phyloP scores from a whole-genome alignment of 139 green algal genomes.

The Picochlorum sp. region DNA sequence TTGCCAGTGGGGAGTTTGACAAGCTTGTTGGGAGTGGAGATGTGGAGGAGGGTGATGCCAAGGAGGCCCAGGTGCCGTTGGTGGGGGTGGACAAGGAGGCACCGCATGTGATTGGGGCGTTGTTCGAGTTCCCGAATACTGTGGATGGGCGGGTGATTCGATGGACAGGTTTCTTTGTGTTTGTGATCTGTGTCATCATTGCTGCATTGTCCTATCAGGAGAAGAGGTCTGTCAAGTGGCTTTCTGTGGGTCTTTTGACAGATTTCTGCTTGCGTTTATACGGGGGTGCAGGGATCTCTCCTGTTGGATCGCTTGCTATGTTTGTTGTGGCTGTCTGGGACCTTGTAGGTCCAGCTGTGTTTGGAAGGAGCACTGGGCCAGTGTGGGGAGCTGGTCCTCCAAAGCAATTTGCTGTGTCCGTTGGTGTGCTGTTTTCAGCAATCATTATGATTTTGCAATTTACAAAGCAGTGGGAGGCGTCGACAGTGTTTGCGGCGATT shows the following conservation, averaged over 20 bases:
- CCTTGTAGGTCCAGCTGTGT: conserved; percentile 13
- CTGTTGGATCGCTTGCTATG: conserved; percentile 29
- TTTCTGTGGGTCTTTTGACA: conserved; percentile 20
- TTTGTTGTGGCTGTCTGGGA: conserved; percentile 15
- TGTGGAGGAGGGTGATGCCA: background rate
- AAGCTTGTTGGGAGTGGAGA: conserved; percentile 12
- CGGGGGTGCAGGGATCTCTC: conserved; percentile 19
- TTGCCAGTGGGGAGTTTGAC: conserved; percentile 24
- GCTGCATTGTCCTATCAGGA: conserved; percentile 24
- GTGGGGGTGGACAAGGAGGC: conserved; percentile 17
- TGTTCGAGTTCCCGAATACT: conserved; percentile 39
- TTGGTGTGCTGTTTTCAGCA: conserved; percentile 17
- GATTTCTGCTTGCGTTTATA: conserved; percentile 32
- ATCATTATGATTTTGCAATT: conserved; percentile 24
- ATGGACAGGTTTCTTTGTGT: conserved; percentile 22
- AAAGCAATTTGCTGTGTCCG: conserved; percentile 43
- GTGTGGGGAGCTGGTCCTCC: conserved; percentile 29
- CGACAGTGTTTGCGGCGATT: conserved; percentile 13
- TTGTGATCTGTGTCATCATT: conserved; percentile 24
- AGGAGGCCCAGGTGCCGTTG: background rate
- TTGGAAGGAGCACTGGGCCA: conserved; percentile 8
- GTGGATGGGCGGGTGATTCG: conserved; percentile 30
- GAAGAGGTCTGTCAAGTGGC: conserved; percentile 11
- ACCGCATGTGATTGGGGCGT: conserved; percentile 13
- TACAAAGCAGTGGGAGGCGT: conserved; percentile 10